phyloP scores from a whole-genome alignment of 371 early-diverging fungal genomes.

The Thermomucor indicae-seudaticae region DNA sequence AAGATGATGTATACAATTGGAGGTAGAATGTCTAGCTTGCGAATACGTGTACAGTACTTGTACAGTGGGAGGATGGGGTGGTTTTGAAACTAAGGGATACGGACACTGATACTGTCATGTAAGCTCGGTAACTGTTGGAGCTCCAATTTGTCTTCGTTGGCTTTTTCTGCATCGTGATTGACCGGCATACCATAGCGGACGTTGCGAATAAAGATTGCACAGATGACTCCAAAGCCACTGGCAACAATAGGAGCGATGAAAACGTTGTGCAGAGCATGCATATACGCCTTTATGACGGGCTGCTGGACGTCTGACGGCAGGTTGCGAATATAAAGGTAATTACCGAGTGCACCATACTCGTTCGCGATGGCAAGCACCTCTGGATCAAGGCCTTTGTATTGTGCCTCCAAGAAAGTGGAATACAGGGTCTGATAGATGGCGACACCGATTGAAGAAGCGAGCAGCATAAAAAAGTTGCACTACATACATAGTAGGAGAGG shows the following conservation, averaged over 20 bases:
- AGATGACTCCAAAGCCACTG: slow-evolving; percentile 48
- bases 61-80: background rate
- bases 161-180: background rate
- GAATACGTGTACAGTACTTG: background rate
- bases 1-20: background rate
- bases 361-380: slow-evolving; percentile 16
- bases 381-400: slow-evolving; percentile 15
- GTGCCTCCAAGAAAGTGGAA: slow-evolving; percentile 12
- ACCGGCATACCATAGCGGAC: slow-evolving; percentile 17
- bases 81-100: background rate
- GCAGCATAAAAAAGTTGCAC: slow-evolving; percentile 37
- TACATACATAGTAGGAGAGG: background rate
- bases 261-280: slow-evolving; percentile 48
- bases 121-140: background rate
- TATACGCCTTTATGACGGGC: slow-evolving; percentile 53
- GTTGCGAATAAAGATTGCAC: slow-evolving; percentile 41
- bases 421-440: slow-evolving; percentile 36
- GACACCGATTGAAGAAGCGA: slow-evolving; percentile 36
- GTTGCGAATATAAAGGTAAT: slow-evolving; percentile 27
- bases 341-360: slow-evolving; percentile 26
- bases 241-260: slow-evolving; percentile 59
- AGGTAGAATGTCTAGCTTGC: background rate
- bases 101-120: background rate
- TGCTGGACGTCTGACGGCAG: slow-evolving; percentile 32
- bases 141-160: background rate